Base-by-base conservation (phyloP, 306 rosid species). In the Medicago lupulina region DNA sequence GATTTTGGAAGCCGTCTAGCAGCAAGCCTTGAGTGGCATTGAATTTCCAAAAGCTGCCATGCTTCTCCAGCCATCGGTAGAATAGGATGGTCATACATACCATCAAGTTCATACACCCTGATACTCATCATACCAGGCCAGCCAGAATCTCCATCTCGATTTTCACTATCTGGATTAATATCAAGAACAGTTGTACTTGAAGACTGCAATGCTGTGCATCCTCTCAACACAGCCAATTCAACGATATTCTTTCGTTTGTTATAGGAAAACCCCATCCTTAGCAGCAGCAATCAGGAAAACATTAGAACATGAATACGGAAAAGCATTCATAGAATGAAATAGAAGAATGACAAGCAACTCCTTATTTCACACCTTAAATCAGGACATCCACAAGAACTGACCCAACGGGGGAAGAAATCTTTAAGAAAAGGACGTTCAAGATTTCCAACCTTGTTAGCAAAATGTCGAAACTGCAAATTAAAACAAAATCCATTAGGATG, bases 91-190 rank as follows among this genome's bases (percentile, higher is more conserved):
- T 95, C 99, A 88, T 87, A 95, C 79, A 88, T 88, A 51, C 99
- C 99, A 78, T 95, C 99, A 82, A 90, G 93, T 83, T 95, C 99
- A 88, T 89, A 88, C 71, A 86, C 93, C 79, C 99, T 86, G 82
- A 95, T 95, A 74, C 97, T 95, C 99, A 95, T 95, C 93, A 95
- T 92, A 80, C 99, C 97, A 74, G 99, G 99, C 96, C 97, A 92
- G 66, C 97, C 99, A 85, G 80, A 67, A 66, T 95, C 97, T 76
- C 85, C 81, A 23, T 94, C 97, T 79, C 89, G 87, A 83, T 83
- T 92, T 78, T 95, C 97, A 61, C 88, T 72, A 58, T 90, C 96
- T 34, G 90, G 79, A 64, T 83, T 87, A 49, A 84, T 55, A 69
- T 89, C 86, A 71, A 85, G 84, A 81, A 62, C 63, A 2, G 93